Evolutionary conservation across 2,329 filamentous ascomycete species (phyloP), one percentile per base, ranked within the genome.

Genomic region (Ophiostoma pallidulum): DNA sequence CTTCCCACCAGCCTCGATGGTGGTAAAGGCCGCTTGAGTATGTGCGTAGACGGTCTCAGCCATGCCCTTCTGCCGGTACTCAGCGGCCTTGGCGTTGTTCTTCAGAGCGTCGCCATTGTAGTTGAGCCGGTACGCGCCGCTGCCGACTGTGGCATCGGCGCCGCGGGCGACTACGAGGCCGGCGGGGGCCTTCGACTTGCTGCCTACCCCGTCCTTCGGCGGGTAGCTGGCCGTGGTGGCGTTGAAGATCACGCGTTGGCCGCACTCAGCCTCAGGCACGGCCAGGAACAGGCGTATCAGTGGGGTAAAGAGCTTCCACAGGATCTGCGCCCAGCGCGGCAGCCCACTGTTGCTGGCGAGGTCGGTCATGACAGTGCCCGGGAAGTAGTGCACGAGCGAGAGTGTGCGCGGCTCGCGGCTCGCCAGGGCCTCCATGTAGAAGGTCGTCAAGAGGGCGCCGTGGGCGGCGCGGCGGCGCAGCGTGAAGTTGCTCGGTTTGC

Each of bases 361-460:
- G 33, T 28, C 38, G 13, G 45, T 46, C 32, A 40, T 24, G 31
- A 53, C 51, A 31, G 12, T 14, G 18, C 41, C 48, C 28, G 51
- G 51, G 51, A 43, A 53, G 51, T 50, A 50, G 47, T 53, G 51
- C 7, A 37, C 20, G 24, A 41, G 22, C 8, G 48, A n/a, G 8
- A 53, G 41, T 10, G 24, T 20, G 16, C 29, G 41, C 9, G 41
- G 45, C 33, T 48, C 10, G 16, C 33, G 44, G 4, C 32, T n/a
- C 6, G 41, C 51, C 8, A 53, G 39, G 2, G 45, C 45, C 39
- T 49, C 42, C 7, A 41, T 9, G 31, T 37, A 50, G 10, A 53
- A 33, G 2, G 42, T 49, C 5, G 37, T 40, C 4, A 48, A 41
- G 29, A 4, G 0, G n/a, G 38, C 22, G 14, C 16, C 4, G 42